Conservation (phyloP, 805 yeast genomes). For the Komagataella kurtzmanii region DNA sequence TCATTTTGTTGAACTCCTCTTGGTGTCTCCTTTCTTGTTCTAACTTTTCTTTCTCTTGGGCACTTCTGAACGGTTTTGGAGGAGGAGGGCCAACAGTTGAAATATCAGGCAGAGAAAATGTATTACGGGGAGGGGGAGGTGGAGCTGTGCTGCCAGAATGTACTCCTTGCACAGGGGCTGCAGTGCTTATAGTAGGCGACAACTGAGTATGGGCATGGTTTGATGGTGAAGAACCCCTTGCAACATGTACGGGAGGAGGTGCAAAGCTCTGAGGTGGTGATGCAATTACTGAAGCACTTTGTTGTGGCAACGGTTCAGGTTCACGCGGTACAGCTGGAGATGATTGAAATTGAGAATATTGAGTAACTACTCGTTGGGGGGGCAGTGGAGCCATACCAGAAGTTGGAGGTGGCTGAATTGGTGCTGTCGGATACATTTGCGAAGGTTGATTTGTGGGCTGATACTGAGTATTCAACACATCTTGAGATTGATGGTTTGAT, state of each 20-base stretch:
- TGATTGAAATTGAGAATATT: neutral
- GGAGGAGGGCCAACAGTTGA: conserved; percentile 31
- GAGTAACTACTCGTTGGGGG: neutral
- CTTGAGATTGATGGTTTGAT: neutral
- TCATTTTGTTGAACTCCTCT: neutral
- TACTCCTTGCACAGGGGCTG: neutral
- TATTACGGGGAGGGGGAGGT: neutral
- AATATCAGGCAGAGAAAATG: conserved; percentile 8
- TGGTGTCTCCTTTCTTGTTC: neutral
- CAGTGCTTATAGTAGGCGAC: neutral
- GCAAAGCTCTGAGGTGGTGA: conserved; percentile 6
- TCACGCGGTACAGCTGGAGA: neutral
- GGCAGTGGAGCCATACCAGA: neutral
- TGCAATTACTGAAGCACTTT: neutral
- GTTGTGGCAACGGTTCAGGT: neutral
- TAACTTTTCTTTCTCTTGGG: neutral
- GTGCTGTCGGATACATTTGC: neutral
- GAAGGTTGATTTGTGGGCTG: neutral
- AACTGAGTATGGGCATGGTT: neutral
- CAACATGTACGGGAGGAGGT: conserved; percentile 26
- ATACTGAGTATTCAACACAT: too few relatives aligned
- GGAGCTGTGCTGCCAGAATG: neutral
- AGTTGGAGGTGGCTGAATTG: neutral
- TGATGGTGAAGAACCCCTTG: conserved; percentile 5
- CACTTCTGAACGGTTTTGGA: conserved; percentile 18